Percentiles rank a stretch among this genome's conserved stretches.
Conservation (phyloP, 805 yeast species). For the Wickerhamiella musiphila region DNA sequence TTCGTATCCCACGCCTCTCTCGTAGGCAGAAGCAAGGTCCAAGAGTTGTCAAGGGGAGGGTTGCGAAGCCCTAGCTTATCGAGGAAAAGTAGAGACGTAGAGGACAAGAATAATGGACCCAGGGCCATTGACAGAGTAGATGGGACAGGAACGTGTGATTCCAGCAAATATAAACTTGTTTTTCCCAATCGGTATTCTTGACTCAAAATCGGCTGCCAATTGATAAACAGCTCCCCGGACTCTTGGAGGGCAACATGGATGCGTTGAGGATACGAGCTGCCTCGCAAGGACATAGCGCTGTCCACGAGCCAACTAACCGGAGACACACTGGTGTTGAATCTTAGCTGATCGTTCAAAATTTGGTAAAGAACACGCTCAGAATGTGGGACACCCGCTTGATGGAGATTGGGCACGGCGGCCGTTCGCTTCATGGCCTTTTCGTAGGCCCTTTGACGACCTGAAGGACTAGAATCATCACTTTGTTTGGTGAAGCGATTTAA, state of each 20-base stretch:
- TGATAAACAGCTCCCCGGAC: conserved; percentile 25
- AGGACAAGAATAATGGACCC: conserved; percentile 44
- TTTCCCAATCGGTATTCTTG: conserved; percentile 36
- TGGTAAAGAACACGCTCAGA: conserved; percentile 36
- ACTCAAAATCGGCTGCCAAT: conserved; percentile 35
- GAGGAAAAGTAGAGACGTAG: conserved; percentile 45
- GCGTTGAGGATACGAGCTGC: conserved; percentile 48
- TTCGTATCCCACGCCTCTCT: conserved; percentile 51
- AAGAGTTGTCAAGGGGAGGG: conserved; percentile 39
- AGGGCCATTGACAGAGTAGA: conserved; percentile 44
- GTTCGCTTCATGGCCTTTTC: too few species aligned
- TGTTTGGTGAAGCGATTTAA: too few species aligned
- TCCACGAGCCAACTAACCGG: conserved; percentile 18
- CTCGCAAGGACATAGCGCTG: conserved; percentile 25
- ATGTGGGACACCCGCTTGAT: conserved; percentile 1
- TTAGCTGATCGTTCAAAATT: conserved; percentile 33
- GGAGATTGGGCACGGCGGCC: too few species aligned
- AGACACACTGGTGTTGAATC: conserved; percentile 12
- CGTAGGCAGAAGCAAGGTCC: conserved; percentile 66
- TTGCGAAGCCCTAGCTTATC: conserved; percentile 34
- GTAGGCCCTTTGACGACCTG: too few species aligned
- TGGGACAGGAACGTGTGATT: conserved; percentile 47
- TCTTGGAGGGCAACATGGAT: conserved; percentile 29
- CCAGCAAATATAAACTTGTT: conserved; percentile 47
- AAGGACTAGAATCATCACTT: too few species aligned